Base-by-base conservation (phyloP, 164 flowering plant genomes). In the Magnolia sinica region DNA sequence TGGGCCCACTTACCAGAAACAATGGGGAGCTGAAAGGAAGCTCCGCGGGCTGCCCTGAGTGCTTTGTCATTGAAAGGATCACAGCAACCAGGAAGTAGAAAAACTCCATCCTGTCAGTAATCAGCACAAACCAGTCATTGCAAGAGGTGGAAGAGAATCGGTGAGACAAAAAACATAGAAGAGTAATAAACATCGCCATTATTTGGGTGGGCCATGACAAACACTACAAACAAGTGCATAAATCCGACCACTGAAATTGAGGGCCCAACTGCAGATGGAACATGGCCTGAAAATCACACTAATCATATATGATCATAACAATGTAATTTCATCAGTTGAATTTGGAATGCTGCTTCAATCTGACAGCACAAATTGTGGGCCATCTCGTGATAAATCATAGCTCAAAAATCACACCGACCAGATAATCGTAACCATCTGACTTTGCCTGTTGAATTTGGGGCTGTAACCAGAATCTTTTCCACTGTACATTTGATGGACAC, bases 21-120 rank as follows among this genome's bases (percentile, higher is more conserved):
- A 55, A 95, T 88, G 0, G 95, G 93, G 65, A 93, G 83, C 85
- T 92, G 97, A 83, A 95, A 95, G n/a, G 91, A 82, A 50, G 97
- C 92, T 73, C 98, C 98, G 63, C 97, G 84, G 78, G 94, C 87
- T 16, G 98, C 93, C 80, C 98, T 83, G 3, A 95, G 89, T 23
- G 93, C 95, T 83, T 93, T 95, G 68, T 91, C 95, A 74, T 90
- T 91, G 88, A 91, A 95, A 58, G 98, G 98, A 85, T 95, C 98
- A 79, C 97, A 91, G 80, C 98, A 95, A 3, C 97, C 97, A 31
- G 96, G 91, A 72, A 95, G 98, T 52, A 95, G 84, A 85, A 89
- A 95, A 20, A 83, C 88, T 14, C 98, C 99, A 81, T 80, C 89
- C 98, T 93, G 86, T 83, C 50, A 29, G 19, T 52, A 18, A 68